Evolutionary conservation across 192 early-diverging fungal species (phyloP).

Genomic region (Obelidium mucronatum): DNA sequence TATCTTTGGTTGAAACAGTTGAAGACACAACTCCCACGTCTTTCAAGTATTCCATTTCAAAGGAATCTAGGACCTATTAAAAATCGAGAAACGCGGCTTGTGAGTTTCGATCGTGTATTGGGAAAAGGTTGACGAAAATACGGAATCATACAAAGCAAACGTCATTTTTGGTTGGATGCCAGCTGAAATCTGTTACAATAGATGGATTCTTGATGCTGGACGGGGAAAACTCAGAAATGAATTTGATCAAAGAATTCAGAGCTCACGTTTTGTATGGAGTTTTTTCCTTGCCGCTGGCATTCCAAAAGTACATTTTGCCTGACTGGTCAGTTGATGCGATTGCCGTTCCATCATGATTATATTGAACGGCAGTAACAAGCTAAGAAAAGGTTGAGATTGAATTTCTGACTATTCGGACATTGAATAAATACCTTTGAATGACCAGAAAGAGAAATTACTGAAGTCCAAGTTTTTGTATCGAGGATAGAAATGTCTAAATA

Average conservation of each 20-base stretch:
- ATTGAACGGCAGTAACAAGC: constrained; percentile 33
- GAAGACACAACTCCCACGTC: constrained; percentile 48
- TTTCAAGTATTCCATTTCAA: constrained; percentile 64
- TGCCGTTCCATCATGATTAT: constrained; percentile 16
- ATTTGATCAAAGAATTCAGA: not conserved
- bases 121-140: not conserved
- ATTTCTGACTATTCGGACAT: not conserved
- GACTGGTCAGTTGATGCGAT: constrained; percentile 15
- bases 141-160: constrained; percentile 58
- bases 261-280: constrained; percentile 30
- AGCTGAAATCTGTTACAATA: constrained; percentile 65
- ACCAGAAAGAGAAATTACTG: constrained; percentile 22
- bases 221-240: not conserved
- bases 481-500: constrained; percentile 35
- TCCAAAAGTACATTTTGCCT: constrained; percentile 37
- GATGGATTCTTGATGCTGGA: constrained; percentile 30
- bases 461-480: constrained; percentile 44
- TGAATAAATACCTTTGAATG: constrained; percentile 23
- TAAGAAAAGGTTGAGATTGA: not conserved
- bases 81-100: too few species aligned
- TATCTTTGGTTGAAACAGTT: not conserved
- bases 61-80: constrained; percentile 50
- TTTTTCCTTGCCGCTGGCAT: not conserved
- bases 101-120: too few species aligned
- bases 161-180: constrained; percentile 73